Evolutionary conservation across 192 early-diverging fungal genomes (phyloP).

Genomic region (Rhizoclosmatium globosum): DNA sequence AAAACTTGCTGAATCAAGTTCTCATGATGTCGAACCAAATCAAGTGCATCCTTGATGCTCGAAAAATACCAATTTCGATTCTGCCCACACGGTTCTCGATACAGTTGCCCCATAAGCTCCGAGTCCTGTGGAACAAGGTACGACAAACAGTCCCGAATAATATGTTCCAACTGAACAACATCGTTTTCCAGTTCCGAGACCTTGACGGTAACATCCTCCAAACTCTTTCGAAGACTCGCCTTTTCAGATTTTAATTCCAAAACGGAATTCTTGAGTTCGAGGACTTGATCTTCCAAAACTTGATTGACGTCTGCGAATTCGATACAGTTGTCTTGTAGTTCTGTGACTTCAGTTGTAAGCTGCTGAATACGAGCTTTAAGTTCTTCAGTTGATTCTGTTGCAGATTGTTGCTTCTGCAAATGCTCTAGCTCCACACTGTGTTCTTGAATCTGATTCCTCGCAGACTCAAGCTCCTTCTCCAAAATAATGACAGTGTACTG

Average conservation of each 20-base stretch:
- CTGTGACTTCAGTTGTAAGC: conserved; percentile 1
- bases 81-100: not conserved
- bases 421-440: too few relatives aligned
- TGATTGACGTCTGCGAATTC: conserved; percentile 32
- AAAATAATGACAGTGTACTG: too few relatives aligned
- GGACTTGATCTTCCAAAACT: conserved; percentile 19
- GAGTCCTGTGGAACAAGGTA: not conserved
- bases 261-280: not conserved
- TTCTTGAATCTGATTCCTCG: too few relatives aligned
- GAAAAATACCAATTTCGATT: not conserved
- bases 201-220: not conserved
- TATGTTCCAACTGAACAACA: not conserved
- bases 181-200: not conserved
- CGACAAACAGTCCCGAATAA: not conserved
- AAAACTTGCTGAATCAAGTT: conserved; percentile 7
- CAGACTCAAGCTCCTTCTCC: too few relatives aligned
- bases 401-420: not conserved
- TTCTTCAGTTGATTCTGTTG: not conserved
- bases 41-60: not conserved
- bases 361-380: too few relatives aligned
- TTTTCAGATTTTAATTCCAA: not conserved
- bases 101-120: not conserved
- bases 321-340: conserved; percentile 35
- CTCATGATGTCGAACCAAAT: not conserved
- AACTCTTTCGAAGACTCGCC: not conserved